A percentile compares a stretch with the other conserved stretches of the same genome.
Conservation (phyloP, 169 alveolate species). For the Fabrea salina region DNA sequence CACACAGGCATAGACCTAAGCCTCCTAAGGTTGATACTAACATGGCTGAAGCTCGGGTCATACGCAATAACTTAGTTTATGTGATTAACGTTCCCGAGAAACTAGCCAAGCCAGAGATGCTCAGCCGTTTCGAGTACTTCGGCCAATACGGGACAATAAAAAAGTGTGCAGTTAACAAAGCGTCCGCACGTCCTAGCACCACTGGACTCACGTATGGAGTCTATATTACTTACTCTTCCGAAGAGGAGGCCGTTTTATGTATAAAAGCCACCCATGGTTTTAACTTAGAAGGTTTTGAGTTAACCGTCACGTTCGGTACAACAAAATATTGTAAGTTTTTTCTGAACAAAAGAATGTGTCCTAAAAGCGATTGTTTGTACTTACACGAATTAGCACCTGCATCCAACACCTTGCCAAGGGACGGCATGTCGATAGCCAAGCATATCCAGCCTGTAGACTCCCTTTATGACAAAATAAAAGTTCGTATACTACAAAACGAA, state of each 20-base stretch:
- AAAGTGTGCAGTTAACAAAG: slow-evolving; percentile 39
- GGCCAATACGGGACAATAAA: slow-evolving; percentile 46
- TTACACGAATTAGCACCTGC: slow-evolving; percentile 50
- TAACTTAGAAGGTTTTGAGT: slow-evolving; percentile 28
- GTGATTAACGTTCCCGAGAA: slow-evolving; percentile 36
- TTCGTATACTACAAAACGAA: neutral
- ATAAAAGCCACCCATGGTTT: slow-evolving; percentile 55
- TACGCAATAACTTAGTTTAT: slow-evolving; percentile 41
- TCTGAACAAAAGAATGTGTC: slow-evolving; percentile 56
- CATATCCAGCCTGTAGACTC: slow-evolving; percentile 18
- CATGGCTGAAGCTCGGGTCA: slow-evolving; percentile 8
- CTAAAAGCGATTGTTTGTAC: slow-evolving; percentile 65
- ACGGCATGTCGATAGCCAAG: slow-evolving; percentile 39
- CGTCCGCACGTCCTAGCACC: slow-evolving; percentile 23
- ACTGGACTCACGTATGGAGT: slow-evolving; percentile 58
- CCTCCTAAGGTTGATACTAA: no score
- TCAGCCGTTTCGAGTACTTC: slow-evolving; percentile 37
- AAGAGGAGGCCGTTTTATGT: slow-evolving; percentile 59
- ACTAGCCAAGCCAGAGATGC: slow-evolving; percentile 36
- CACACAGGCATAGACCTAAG: no score
- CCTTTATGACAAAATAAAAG: neutral
- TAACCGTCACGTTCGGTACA: slow-evolving; percentile 61
- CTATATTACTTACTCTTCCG: slow-evolving; percentile 56
- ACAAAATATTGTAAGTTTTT: slow-evolving; percentile 74
- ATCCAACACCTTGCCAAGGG: slow-evolving; percentile 37